These are phyloP conservation scores for Erythrophleum fordii DNA, from an alignment of 306 rosid species.

Conservation along the genomic window DNA sequence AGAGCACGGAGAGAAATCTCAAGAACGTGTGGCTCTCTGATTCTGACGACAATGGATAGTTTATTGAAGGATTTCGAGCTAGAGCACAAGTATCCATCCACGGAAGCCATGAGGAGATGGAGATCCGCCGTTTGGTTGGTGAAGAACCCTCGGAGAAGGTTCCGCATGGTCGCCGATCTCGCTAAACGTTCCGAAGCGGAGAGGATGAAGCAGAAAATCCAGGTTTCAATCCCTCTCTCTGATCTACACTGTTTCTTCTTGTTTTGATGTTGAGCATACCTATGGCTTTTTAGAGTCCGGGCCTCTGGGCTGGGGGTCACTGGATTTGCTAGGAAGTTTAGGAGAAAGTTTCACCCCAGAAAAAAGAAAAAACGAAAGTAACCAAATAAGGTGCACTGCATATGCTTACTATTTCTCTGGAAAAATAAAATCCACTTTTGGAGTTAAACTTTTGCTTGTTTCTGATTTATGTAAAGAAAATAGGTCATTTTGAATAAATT, in stretches of 20 bases:
- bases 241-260: neutral
- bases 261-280: neutral
- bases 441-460: neutral
- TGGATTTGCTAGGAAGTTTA: neutral
- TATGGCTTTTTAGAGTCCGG: neutral
- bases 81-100: slow-evolving; percentile 56
- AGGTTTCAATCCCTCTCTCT: slow-evolving; percentile 44
- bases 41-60: slow-evolving; percentile 43
- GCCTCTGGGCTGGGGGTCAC: no score
- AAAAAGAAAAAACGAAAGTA: neutral
- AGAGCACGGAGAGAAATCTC: neutral
- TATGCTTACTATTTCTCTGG: neutral
- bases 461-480: no score
- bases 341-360: neutral
- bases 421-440: neutral
- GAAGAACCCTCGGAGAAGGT: slow-evolving; percentile 75
- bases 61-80: slow-evolving; percentile 67
- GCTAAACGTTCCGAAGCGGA: slow-evolving; percentile 69
- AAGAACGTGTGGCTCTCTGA: neutral
- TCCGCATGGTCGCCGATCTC: slow-evolving; percentile 84
- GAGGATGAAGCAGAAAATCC: slow-evolving; percentile 61
- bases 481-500: no score
- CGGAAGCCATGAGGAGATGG: slow-evolving; percentile 68
- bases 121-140: slow-evolving; percentile 77
- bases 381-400: neutral